Conservation (phyloP, 176 grass and related monocot species). For the Dendrocalamus sinicus region DNA sequence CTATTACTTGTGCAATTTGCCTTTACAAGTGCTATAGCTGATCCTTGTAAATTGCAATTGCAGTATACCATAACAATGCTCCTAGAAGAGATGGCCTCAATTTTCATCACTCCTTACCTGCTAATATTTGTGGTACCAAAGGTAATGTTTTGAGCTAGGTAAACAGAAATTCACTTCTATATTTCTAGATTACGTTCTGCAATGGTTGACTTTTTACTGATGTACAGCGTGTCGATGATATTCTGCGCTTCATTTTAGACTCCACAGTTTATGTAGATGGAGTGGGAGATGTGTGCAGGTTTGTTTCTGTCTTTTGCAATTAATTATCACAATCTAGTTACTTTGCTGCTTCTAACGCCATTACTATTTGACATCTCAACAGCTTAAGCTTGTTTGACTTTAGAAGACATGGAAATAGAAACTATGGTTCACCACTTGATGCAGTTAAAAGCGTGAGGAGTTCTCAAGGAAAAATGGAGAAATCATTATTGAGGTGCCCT, state of each 20-base stretch:
- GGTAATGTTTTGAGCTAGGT: conserved; percentile 40
- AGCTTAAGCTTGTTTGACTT: conserved; percentile 72
- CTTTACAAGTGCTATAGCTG: conserved; percentile 13
- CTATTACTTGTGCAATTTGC: background rate
- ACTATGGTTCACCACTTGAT: conserved; percentile 62
- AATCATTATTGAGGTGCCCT: conserved; percentile 67
- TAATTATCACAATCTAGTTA: background rate
- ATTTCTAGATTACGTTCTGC: conserved; percentile 7
- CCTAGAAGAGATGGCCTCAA: conserved; percentile 71
- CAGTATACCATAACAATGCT: conserved; percentile 75
- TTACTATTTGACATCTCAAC: conserved; percentile 34
- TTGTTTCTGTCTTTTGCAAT: conserved; percentile 34
- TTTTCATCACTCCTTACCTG: conserved; percentile 65
- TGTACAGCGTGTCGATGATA: conserved; percentile 66
- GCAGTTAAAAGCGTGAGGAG: conserved; percentile 59
- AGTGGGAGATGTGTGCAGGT: conserved; percentile 76
- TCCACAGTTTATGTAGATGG: conserved; percentile 67
- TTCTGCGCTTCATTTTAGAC: conserved; percentile 66
- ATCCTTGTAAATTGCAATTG: conserved; percentile 23
- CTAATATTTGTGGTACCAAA: conserved; percentile 70
- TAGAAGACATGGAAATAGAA: conserved; percentile 65
- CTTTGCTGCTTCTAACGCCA: background rate
- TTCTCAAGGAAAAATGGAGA: conserved; percentile 75
- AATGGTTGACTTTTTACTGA: background rate
- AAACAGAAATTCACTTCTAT: background rate